Base-by-base conservation (phyloP, 2,329 filamentous ascomycete genomes). In the Neocatenulostroma microsporum region DNA sequence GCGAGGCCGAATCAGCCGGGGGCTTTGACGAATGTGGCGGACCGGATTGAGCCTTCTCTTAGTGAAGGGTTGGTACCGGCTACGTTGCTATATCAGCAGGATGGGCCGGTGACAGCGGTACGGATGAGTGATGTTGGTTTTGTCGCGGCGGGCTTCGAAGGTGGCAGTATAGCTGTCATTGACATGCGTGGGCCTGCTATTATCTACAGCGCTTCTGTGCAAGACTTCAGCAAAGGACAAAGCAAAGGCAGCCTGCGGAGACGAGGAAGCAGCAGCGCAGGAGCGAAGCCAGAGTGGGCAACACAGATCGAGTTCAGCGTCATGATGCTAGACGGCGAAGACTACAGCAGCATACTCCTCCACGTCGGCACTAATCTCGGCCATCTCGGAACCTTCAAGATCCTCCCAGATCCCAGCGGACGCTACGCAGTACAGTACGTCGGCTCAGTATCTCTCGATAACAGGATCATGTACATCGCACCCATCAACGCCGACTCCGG, bases 111-210 rank as follows among this genome's bases (percentile, higher is more conserved):
- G 21, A 88, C 78, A 15, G 83, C 82, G 1, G 56, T 93, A 24
- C 82, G 84, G 40, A 77, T 91, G 38, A 91, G 87, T n/a, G 85
- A 94, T 58, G 80, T 96, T 10, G 91, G 91, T 0, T 98, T 98
- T 55, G 76, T 94, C 9, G 88, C 82, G 9, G 80, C 82, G 20
- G 91, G 87, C 0, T 94, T 87, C 8, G 83, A 94, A 58, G 76
- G 78, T 25, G 91, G 91, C 2, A 78, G 78, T 45, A 62, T 98
- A 24, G 82, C 76, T 7, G 74, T 98, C 24, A 76, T 96, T 34
- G 91, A 98, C 58, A 69, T 98, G 43, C 79, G 91, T 40, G 89
- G 88, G 0, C 91, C 91, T 14, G 72, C 79, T 0, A 72, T 96
- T 30, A 91, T 96, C 42, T 86, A 84, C 56, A 80, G 78, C 34